Evolutionary conservation across 495 filamentous ascomycete genomes (phyloP), one percentile per base, ranked within the genome.

Genomic region (Trichoderma reesei): DNA sequence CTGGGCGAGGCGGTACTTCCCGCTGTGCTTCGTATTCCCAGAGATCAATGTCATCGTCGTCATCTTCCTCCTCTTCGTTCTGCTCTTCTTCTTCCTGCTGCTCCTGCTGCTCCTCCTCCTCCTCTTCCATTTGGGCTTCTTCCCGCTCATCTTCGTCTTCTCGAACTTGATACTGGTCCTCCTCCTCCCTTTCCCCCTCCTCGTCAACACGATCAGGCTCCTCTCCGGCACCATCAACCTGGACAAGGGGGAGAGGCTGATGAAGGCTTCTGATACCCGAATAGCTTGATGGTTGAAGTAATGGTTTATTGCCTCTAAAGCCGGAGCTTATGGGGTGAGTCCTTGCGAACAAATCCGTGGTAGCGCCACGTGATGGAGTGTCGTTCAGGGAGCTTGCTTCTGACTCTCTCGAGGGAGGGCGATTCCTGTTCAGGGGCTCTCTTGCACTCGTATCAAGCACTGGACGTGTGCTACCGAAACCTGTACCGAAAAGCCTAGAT

Each of bases 1-100:
- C 39, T 56, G 69, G 36, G 6, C 61, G 68, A 7, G 78, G 74
- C 1, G 78, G 75, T 1, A 73, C 73, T 33, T 69, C 67, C 10
- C 78, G 74, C 61, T 72, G 71, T 48, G 77, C 79, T 61, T 79
- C 78, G 46, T 79, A 59, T n/a, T 74, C 75, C 73, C 75, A 82
- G 3, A 80, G 67, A 67, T 83, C 80, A 8, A 73, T 71, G 16
- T 79, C 74, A 3, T 76, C 73, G 2, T 72, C 75, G 5, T 76
- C 72, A 26, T 66, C 59, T 3, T 33, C n/a, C 2, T 64, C 42
- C 5, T 67, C 33, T 37, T 62, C 67, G 26, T 66, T 60, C 16
- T 62, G 54, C 18, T 62, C 61, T 6, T 62, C 59, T 11, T 33
- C n/a, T 5, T 64, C 37, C 34, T 26, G 5, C n/a, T 31, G n/a